Percentiles rank a stretch among this genome's conserved stretches.
Conservation (phyloP, 805 yeast species). For the Brettanomyces bruxellensis region DNA sequence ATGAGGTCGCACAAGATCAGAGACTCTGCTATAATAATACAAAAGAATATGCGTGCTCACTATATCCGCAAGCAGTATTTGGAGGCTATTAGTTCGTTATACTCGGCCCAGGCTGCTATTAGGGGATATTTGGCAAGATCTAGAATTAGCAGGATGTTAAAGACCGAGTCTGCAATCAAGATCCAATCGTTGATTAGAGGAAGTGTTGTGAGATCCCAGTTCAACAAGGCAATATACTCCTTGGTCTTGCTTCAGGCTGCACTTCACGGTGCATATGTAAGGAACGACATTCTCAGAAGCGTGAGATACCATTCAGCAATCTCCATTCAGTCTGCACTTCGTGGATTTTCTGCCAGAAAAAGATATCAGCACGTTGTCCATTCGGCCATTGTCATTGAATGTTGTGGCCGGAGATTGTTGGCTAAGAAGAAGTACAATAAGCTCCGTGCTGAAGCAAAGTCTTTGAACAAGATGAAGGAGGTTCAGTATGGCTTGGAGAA, state of each 20-base stretch:
- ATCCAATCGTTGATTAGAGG: slow-evolving; percentile 67
- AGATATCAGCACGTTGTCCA: slow-evolving; percentile 36
- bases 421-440: slow-evolving; percentile 59
- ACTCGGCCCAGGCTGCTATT: slow-evolving; percentile 48
- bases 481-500: slow-evolving; percentile 91
- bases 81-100: slow-evolving; percentile 44
- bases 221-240: slow-evolving; percentile 26
- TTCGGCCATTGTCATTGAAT: slow-evolving; percentile 66
- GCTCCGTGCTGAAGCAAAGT: slow-evolving; percentile 81
- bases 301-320: slow-evolving; percentile 58
- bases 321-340: slow-evolving; percentile 61
- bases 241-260: slow-evolving; percentile 36
- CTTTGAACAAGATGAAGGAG: slow-evolving; percentile 82
- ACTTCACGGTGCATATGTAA: slow-evolving; percentile 43
- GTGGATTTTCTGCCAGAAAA: slow-evolving; percentile 58
- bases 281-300: slow-evolving; percentile 40
- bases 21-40: slow-evolving; percentile 74
- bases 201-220: slow-evolving; percentile 34
- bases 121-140: slow-evolving; percentile 56
- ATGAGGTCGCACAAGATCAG: slow-evolving; percentile 70
- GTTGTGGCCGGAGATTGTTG: slow-evolving; percentile 62
- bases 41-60: slow-evolving; percentile 66
- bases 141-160: slow-evolving; percentile 44
- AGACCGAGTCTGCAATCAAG: slow-evolving; percentile 51
- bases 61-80: slow-evolving; percentile 54